phyloP scores from a whole-genome alignment of 169 alveolate genomes.

The Eimeria acervulina region DNA sequence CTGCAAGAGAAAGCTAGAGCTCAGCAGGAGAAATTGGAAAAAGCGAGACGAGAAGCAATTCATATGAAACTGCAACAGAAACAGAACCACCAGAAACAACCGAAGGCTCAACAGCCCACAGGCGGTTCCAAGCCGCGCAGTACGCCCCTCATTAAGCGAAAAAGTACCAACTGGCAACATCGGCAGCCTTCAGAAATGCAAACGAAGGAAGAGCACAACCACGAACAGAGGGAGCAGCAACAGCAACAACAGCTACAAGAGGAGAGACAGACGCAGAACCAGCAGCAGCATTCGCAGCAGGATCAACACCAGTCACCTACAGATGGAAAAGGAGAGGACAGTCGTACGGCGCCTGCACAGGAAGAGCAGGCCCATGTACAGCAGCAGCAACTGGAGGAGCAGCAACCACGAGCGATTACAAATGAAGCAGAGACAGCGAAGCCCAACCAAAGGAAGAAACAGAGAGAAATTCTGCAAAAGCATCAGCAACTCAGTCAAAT shows the following conservation, averaged over 20 bases:
- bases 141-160: slow-evolving; percentile 6
- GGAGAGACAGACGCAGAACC: neutral
- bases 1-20: neutral
- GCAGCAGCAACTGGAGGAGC: slow-evolving; percentile 1
- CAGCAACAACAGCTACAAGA: neutral
- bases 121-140: neutral
- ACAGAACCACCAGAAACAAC: neutral
- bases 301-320: neutral
- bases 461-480: neutral
- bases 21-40: neutral
- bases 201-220: neutral
- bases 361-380: neutral
- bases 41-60: neutral
- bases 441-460: neutral
- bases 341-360: neutral
- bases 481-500: neutral
- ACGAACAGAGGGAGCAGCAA: neutral
- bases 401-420: neutral
- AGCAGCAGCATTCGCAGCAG: neutral
- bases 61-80: neutral
- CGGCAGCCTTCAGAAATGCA: neutral
- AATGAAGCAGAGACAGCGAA: neutral
- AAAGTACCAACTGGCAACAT: neutral
- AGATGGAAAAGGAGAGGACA: neutral
- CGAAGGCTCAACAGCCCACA: neutral